Base-by-base conservation (phyloP, 2,329 filamentous ascomycete genomes). In the Ophiocordyceps sinensis region DNA sequence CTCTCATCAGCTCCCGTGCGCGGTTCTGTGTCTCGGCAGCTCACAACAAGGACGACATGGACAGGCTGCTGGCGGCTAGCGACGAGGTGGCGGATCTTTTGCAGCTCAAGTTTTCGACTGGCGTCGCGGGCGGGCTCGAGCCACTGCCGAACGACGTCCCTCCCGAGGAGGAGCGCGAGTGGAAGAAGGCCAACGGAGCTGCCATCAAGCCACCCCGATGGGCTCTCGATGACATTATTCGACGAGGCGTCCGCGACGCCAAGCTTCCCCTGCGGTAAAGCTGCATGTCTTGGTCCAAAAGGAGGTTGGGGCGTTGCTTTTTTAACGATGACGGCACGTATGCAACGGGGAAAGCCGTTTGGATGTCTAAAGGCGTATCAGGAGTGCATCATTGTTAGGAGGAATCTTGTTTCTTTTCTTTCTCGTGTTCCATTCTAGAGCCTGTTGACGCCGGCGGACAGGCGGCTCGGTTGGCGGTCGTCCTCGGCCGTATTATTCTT, bases 21-120 rank as follows among this genome's bases (percentile, higher is more conserved):
- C 83, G 91, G 38, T 95, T 98, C 75, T 98, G 91, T 59, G 79
- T 98, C 41, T 94, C 87, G 3, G 80, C 91, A 2, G 86, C 91
- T 1, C 91, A 98, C 68, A 98, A 93, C 64, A 98, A 98, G 69
- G 91, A 98, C 39, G 91, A 98, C 59, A 74, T 98, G 53, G 91
- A 98, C 61, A 79, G 89, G 38, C 67, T 98, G 44, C 68, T 98
- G 39, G 72, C 77, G 5, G 91, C 91, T 14, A 96, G 89, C 54
- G 86, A 96, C 56, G 85, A 96, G 61, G 79, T 95, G 43, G 88
- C 89, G 43, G 85, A 94, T 49, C 75, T 94, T 19, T 67, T 98
- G 42, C 88, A 96, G 63, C 73, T 98, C 57, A 96, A 95, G 67
- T 95, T 94, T 65, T 94, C 87, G n/a, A 93, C 85, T 13, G 91